Conservation (phyloP, 2,329 filamentous ascomycete genomes). For the Cytospora chrysosperma region DNA sequence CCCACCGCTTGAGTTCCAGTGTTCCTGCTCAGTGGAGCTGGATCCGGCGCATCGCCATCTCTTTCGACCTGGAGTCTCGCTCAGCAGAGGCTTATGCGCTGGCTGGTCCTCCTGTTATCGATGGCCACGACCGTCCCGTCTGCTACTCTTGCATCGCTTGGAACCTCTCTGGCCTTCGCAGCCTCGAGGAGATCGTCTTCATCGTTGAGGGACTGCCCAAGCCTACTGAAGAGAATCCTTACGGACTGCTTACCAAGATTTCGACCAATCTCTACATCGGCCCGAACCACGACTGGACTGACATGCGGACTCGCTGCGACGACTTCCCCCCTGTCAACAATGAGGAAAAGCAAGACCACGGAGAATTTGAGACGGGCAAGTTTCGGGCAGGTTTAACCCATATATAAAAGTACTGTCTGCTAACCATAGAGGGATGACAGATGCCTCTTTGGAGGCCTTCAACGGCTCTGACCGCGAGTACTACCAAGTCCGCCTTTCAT, state of each 20-base stretch:
- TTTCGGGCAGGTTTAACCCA: background rate
- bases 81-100: background rate
- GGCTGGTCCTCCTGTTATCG: background rate
- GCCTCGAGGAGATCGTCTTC: background rate
- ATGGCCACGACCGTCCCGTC: background rate
- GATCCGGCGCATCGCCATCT: background rate
- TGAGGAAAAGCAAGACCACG: background rate
- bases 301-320: background rate
- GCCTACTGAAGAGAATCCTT: background rate
- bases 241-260: background rate
- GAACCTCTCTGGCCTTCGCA: background rate
- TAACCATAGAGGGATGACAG: background rate
- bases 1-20: background rate
- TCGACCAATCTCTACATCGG: background rate
- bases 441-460: background rate
- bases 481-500: background rate
- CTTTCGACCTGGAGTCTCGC: background rate
- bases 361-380: background rate
- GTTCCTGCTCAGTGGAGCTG: background rate
- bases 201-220: background rate
- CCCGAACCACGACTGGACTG: too few species aligned
- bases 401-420: background rate
- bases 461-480: background rate
- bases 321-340: background rate
- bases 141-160: background rate